Evolutionary conservation across 352 stramenopile species (phyloP).

Genomic region (Phytophthora aleatoria): DNA sequence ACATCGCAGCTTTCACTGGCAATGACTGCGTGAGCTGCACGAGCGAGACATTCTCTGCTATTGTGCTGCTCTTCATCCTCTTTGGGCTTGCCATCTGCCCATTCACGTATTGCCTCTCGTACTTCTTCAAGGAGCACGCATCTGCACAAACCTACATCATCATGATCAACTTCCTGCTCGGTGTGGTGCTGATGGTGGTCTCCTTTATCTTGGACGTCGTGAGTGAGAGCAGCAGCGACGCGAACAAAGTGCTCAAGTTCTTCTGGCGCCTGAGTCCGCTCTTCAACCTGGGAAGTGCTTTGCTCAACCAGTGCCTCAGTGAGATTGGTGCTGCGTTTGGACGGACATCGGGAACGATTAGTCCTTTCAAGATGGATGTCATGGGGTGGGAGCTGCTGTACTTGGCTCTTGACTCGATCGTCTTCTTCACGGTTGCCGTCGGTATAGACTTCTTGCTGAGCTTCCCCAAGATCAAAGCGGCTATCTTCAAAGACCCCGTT

Average conservation of each 20-base stretch:
- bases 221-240: conserved; percentile 39
- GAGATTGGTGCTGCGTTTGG: conserved; percentile 37
- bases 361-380: conserved; percentile 53
- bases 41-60: conserved; percentile 40
- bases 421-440: conserved; percentile 34
- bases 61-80: conserved; percentile 60
- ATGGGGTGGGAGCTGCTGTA: conserved; percentile 65
- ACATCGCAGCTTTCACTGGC: conserved; percentile 52
- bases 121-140: conserved; percentile 61
- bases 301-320: conserved; percentile 42
- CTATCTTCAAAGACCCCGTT: conserved; percentile 29
- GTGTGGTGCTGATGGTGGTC: conserved; percentile 59
- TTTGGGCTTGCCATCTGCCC: conserved; percentile 62
- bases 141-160: conserved; percentile 68
- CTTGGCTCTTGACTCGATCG: conserved; percentile 31
- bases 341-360: conserved; percentile 33
- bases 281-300: conserved; percentile 46
- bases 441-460: conserved; percentile 46
- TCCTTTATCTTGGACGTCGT: conserved; percentile 59
- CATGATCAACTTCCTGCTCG: conserved; percentile 67
- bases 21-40: conserved; percentile 56
- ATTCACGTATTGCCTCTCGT: conserved; percentile 69
- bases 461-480: conserved; percentile 34
- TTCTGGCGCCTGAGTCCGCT: conserved; percentile 74
- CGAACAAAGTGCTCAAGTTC: conserved; percentile 70